A percentile compares a stretch with the other conserved stretches of the same genome.
phyloP scores from a whole-genome alignment of 306 rosid species.

The Prunus mume region DNA sequence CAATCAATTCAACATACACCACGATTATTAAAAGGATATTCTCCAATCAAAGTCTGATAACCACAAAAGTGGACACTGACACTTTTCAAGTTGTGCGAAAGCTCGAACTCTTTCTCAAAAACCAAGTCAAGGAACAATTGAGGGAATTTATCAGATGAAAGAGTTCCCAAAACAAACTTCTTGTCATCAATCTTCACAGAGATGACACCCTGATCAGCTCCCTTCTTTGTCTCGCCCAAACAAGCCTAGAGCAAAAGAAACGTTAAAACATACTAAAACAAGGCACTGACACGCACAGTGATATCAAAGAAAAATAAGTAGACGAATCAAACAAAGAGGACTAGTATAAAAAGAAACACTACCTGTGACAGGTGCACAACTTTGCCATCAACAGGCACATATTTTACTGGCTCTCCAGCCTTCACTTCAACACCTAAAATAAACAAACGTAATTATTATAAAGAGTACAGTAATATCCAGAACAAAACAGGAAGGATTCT shows the following conservation, averaged over 20 bases:
- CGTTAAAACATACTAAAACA: not conserved
- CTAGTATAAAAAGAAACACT: not conserved
- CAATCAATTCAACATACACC: not conserved
- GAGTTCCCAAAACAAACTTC: slow-evolving; percentile 72
- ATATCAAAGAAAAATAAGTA: not conserved
- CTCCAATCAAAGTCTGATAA: slow-evolving; percentile 39
- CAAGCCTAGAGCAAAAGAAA: slow-evolving; percentile 47
- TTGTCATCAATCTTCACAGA: slow-evolving; percentile 49
- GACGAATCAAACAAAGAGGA: not conserved
- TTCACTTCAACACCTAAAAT: slow-evolving; percentile 80
- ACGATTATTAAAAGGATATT: slow-evolving; percentile 56
- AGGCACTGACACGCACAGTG: not conserved
- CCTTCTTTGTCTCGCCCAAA: slow-evolving; percentile 71
- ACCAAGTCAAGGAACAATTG: slow-evolving; percentile 70
- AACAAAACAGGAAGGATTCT: not conserved
- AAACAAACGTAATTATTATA: not conserved
- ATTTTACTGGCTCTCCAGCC: slow-evolving; percentile 60
- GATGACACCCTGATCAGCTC: slow-evolving; percentile 46
- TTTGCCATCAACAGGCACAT: slow-evolving; percentile 32
- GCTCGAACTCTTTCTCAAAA: slow-evolving; percentile 77
- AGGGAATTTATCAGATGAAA: slow-evolving; percentile 58
- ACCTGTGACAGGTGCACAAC: slow-evolving; percentile 89
- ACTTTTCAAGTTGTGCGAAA: slow-evolving; percentile 69
- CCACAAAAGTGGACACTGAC: slow-evolving; percentile 69
- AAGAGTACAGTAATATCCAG: not conserved